Evolutionary conservation across 352 stramenopile genomes (phyloP), one percentile per base, ranked within the genome.

Genomic region (Pythium sp.): DNA sequence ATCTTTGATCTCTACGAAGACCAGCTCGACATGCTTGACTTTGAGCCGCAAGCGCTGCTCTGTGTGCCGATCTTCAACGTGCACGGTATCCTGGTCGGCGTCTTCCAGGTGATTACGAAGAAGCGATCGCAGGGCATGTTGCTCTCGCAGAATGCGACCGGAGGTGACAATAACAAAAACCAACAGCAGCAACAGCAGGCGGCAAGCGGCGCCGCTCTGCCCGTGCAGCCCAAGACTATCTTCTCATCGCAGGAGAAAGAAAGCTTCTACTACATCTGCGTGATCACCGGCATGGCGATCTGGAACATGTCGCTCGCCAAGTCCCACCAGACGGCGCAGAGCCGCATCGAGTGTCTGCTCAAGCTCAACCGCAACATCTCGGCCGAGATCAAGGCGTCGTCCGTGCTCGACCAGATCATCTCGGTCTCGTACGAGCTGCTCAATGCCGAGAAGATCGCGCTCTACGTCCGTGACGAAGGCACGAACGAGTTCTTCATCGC

Each of bases 11-110:
- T 87, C 47, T 90, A 90, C 65, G 81, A 90, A 71, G 78, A 88
- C 41, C 84, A 90, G 47, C 68, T 92, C 43, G 79, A 89, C 56
- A 72, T 87, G 47, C 76, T 92, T 0, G 81, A 88, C 38, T 92
- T 92, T 57, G 77, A 86, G 14, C 83, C 77, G 5, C 80, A 87
- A 36, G 78, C 75, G 22, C 63, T 89, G 43, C 65, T 91, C 2
- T 91, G 82, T 38, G 71, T 72, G 0, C 80, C 82, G 1, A 91
- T 89, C 22, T 81, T 85, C 63, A 91, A 89, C 41, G 80, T 81
- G n/a, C 80, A 91, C 64, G 79, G 82, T 0, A 64, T 86, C 34
- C 65, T 89, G 56, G 69, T 91, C 22, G 82, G 82, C 9, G 82
- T 87, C 5, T 86, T 89, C 46, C 82, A 91, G 59, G 77, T 85